Evolutionary conservation across 2,329 filamentous ascomycete genomes (phyloP), one percentile per base, ranked within the genome.

Genomic region (Colletotrichum costaricense): DNA sequence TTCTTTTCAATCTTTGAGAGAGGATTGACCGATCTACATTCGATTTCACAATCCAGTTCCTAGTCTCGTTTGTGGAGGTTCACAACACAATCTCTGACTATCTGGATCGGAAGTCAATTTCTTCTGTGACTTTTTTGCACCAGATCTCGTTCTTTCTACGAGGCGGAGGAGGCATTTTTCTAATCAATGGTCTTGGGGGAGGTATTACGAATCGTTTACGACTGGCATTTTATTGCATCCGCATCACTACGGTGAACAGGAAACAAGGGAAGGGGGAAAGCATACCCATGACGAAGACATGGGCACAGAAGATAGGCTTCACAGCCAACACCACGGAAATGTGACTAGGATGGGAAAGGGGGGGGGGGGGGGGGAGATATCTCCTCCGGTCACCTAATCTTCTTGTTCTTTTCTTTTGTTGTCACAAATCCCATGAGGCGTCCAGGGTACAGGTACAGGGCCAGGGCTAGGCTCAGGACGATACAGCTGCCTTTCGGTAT

Each of bases 1-100:
- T 90, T 77, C 85, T 97, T 72, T 94, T 96, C 74, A 82, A 81
- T 65, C 64, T 76, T 52, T 70, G 26, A 67, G 26, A 9, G 12
- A 28, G 4, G 8, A 24, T 33, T 12, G 14, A 14, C 2, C 52
- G n/a, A 24, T 28, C 6, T 22, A 16, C 58, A 35, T 16, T 57
- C 22, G 19, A 42, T 46, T 42, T 42, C 11, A 12, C 28, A 16
- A 56, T 14, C 16, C n/a, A 19, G 12, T 22, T 49, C 9, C 33
- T 5, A 33, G 26, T 58, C 3, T 19, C 59, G 30, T 63, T 33
- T 22, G 33, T 42, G 16, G 30, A 63, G 16, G 26, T 64, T 38
- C 62, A 30, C 58, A 30, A 35, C 38, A 26, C 38, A 30, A 49
- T 64, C 52, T 54, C 57, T 12, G 35, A 56, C 33, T 42, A 35